Evolutionary conservation across 768 basidiomycete species (phyloP), one percentile per base, ranked within the genome.

Genomic region (Cantharellus anzutake): DNA sequence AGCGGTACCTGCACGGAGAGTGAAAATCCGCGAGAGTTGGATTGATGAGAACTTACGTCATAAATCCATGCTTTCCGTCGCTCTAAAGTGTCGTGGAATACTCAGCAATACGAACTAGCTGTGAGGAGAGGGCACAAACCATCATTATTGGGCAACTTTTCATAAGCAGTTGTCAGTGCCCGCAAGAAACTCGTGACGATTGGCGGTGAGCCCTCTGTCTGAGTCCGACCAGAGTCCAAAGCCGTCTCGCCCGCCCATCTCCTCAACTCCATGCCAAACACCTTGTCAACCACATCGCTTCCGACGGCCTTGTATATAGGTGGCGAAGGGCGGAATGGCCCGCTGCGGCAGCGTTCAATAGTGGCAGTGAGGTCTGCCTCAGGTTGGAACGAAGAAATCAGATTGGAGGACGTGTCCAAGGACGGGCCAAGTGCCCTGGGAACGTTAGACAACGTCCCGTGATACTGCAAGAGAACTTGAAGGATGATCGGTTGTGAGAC

Each of bases 61-160:
- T 96, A 98, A 59, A 97, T 87, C 93, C 93, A 97, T 2, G 83
- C 73, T 72, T 84, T 90, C 61, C 93, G 81, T 67, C 80, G 84
- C 68, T 93, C 92, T 82, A 67, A 3, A 41, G 29, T 11, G 29
- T 11, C 4, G 11, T 48, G 11, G 11, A 48, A 11, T 29, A 48
- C 44, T 48, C 11, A 29, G 29, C 44, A 48, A 48, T 29, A 48
- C 11, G 29, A 1, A 11, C 11, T 11, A 48, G 44, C 44, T 29
- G 44, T 48, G 44, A 29, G 11, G 44, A 11, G 11, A 48, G 11
- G 44, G 44, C 67, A 29, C 20, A 29, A 60, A 86, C 86, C 82
- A 38, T 71, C 71, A 64, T 94, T 85, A 58, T 73, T 74, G 0
- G 81, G 72, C 0, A 86, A 71, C 59, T 71, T 78, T 11, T 66